phyloP scores from a whole-genome alignment of 352 stramenopile species.

The Globisporangium parvum region DNA sequence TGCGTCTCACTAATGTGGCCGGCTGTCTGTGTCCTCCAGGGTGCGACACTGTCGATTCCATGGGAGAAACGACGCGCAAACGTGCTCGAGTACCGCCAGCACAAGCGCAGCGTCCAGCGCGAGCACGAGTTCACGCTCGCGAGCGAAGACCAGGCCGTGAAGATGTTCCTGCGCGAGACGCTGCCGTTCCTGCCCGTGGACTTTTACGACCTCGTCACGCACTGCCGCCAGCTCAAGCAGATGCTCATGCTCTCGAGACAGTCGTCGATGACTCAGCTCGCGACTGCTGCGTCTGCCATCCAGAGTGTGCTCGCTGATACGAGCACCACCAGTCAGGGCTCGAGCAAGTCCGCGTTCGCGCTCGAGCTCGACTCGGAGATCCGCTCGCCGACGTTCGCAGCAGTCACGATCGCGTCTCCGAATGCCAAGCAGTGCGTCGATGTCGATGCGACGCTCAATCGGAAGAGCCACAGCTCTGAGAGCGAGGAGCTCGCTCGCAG shows the following conservation, averaged over 20 bases:
- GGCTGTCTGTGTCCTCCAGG: constrained; percentile 12
- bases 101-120: constrained; percentile 52
- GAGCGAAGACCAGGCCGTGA: constrained; percentile 56
- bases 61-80: constrained; percentile 26
- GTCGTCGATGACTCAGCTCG: constrained; percentile 13
- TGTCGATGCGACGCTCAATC: background rate
- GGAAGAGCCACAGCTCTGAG: constrained; percentile 8
- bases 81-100: constrained; percentile 57
- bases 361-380: constrained; percentile 3
- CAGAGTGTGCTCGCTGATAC: constrained; percentile 1
- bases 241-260: constrained; percentile 12
- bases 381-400: background rate
- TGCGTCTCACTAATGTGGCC: background rate
- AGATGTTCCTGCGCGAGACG: constrained; percentile 42
- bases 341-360: background rate
- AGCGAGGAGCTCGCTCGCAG: constrained; percentile 8
- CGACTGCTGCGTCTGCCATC: background rate
- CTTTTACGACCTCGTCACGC: constrained; percentile 65
- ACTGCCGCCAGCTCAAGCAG: constrained; percentile 47
- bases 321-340: background rate
- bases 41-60: constrained; percentile 61
- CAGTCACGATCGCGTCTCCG: too few relatives aligned
- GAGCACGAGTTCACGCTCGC: constrained; percentile 44
- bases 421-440: background rate
- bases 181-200: constrained; percentile 72